Conservation (phyloP, 2,329 filamentous ascomycete species). For the Tolypocladium tundrense region DNA sequence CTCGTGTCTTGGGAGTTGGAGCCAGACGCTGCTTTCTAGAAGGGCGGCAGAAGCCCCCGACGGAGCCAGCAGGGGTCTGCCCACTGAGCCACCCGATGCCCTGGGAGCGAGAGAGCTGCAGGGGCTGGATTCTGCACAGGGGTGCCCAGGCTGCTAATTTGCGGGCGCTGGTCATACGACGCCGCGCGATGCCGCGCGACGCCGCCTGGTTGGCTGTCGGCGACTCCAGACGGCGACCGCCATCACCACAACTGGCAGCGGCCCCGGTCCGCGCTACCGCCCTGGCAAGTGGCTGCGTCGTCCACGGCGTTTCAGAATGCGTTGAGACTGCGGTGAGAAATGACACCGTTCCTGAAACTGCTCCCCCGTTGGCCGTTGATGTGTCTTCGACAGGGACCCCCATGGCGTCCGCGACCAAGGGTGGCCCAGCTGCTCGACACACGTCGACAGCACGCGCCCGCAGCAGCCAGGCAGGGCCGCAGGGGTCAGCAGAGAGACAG, state of each 20-base stretch:
- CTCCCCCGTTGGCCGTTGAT: slow-evolving; percentile 1
- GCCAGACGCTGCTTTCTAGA: slow-evolving; percentile 14
- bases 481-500: neutral
- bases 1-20: neutral
- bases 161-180: slow-evolving; percentile 7
- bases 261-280: neutral
- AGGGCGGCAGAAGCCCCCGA: slow-evolving; percentile 17
- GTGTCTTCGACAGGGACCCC: slow-evolving; percentile 5
- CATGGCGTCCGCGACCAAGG: neutral
- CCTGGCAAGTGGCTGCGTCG: slow-evolving; percentile 1
- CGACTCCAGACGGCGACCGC: slow-evolving; percentile 6
- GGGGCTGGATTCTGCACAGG: slow-evolving; percentile 1
- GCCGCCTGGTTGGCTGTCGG: slow-evolving; percentile 7
- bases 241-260: neutral
- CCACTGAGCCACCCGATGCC: neutral
- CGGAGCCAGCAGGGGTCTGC: neutral
- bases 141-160: slow-evolving; percentile 2
- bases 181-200: slow-evolving; percentile 4
- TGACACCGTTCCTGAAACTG: slow-evolving; percentile 19
- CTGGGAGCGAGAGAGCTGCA: neutral
- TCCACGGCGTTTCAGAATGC: slow-evolving; percentile 16
- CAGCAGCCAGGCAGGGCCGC: neutral
- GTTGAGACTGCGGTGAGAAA: slow-evolving; percentile 14
- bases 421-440: neutral
- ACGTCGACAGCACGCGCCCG: neutral